Conservation (phyloP, 2,329 filamentous ascomycete species). For the Epichloe sp. region DNA sequence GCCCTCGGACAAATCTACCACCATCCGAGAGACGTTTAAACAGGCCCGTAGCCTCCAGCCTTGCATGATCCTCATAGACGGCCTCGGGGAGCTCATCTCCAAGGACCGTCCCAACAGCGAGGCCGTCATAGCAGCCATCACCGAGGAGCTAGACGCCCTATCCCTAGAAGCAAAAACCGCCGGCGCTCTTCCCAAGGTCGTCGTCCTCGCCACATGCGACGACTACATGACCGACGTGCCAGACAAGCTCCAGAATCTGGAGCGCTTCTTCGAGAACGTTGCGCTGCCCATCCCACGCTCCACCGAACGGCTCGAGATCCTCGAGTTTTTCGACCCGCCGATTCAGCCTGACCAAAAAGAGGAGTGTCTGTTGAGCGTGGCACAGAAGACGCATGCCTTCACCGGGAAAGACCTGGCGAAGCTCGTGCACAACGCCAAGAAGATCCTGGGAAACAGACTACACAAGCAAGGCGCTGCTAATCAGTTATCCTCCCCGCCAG, state of each 20-base stretch:
- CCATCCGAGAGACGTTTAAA: constrained; percentile 55
- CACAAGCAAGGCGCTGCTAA: constrained; percentile 8
- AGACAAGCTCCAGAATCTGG: constrained; percentile 39
- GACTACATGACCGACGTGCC: constrained; percentile 63
- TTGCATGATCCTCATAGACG: constrained; percentile 67
- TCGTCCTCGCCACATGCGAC: constrained; percentile 63
- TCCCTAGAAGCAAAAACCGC: constrained; percentile 23
- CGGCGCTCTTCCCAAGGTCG: constrained; percentile 38
- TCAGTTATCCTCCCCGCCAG: constrained; percentile 2
- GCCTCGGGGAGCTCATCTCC: constrained; percentile 56
- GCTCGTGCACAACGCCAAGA: constrained; percentile 33
- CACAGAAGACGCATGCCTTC: constrained; percentile 73
- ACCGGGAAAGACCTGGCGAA: constrained; percentile 64
- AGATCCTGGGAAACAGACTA: constrained; percentile 15
- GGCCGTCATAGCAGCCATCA: constrained; percentile 37
- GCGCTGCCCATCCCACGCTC: constrained; percentile 65
- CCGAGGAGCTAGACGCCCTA: constrained; percentile 43
- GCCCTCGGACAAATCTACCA: constrained; percentile 39
- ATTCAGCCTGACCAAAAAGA: constrained; percentile 36
- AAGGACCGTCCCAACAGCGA: constrained; percentile 40
- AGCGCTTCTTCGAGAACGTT: too few species aligned
- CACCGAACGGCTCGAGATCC: constrained; percentile 57
- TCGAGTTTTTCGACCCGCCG: constrained; percentile 43
- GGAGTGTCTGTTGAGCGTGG: constrained; percentile 44
- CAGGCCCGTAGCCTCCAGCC: constrained; percentile 57